Conservation (phyloP, 1,139 yeast species). For the Yamadazyma triangularis region DNA sequence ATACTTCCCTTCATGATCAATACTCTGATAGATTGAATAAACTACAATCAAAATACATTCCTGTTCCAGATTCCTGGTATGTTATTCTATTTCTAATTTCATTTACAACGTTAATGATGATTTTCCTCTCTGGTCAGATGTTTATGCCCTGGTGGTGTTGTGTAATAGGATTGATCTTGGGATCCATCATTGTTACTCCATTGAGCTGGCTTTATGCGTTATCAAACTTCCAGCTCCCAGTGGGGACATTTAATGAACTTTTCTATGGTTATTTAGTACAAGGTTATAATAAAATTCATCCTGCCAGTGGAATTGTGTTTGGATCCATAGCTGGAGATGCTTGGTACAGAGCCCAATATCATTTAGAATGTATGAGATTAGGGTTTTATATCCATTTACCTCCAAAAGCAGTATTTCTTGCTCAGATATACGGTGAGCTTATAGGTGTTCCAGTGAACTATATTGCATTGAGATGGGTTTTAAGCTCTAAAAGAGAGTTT, state of each 20-base stretch:
- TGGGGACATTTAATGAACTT: slow-evolving; percentile 49
- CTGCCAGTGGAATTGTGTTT: slow-evolving; percentile 46
- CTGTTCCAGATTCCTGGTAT: slow-evolving; percentile 44
- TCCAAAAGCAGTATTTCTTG: slow-evolving; percentile 42
- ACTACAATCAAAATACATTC: slow-evolving; percentile 30
- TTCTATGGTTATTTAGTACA: slow-evolving; percentile 45
- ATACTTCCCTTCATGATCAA: slow-evolving; percentile 6
- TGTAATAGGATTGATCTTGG: slow-evolving; percentile 38
- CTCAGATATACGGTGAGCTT: slow-evolving; percentile 46
- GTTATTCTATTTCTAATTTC: slow-evolving; percentile 27
- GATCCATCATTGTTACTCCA: slow-evolving; percentile 44
- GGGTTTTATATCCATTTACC: slow-evolving; percentile 49
- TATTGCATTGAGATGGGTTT: slow-evolving; percentile 43
- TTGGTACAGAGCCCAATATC: slow-evolving; percentile 50
- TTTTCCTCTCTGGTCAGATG: slow-evolving; percentile 33
- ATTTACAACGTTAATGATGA: slow-evolving; percentile 26
- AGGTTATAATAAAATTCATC: slow-evolving; percentile 27
- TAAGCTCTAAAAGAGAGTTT: slow-evolving; percentile 32
- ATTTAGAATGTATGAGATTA: slow-evolving; percentile 43
- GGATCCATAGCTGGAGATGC: slow-evolving; percentile 52
- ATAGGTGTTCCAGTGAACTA: slow-evolving; percentile 50
- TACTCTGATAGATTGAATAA: slow-evolving; percentile 38
- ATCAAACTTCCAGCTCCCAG: slow-evolving; percentile 48
- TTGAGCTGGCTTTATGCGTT: slow-evolving; percentile 48
- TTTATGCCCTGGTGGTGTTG: slow-evolving; percentile 51